Evolutionary conservation across 2,329 filamentous ascomycete genomes (phyloP).

Genomic region (Sporothrix humicola): DNA sequence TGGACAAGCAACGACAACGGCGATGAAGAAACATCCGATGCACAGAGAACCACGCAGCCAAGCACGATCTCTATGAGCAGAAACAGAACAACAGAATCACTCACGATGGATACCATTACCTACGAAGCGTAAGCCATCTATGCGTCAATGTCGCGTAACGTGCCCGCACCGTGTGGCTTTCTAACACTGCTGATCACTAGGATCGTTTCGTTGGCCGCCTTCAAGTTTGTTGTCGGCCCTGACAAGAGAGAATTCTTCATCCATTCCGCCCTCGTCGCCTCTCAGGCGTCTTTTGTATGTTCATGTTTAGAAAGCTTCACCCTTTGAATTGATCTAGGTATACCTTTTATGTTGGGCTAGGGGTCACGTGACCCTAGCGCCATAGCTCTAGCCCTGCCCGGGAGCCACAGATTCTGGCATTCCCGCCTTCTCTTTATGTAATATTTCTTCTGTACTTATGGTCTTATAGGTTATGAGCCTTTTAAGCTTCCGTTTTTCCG

Average conservation of each 20-base stretch:
- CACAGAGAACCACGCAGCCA: neutral
- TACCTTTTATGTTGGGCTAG: no score
- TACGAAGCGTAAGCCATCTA: neutral
- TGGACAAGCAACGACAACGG: no score
- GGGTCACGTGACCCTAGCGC: no score
- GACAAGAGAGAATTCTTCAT: neutral
- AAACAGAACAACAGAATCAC: neutral
- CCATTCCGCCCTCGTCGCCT: neutral
- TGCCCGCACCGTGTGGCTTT: neutral
- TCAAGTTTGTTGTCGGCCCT: neutral
- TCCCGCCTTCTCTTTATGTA: no score
- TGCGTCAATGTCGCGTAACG: neutral
- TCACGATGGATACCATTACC: neutral
- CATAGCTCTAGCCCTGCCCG: no score
- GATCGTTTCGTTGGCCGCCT: neutral
- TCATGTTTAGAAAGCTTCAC: no score
- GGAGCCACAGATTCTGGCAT: no score
- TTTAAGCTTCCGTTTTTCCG: no score
- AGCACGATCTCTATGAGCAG: neutral
- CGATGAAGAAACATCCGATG: no score
- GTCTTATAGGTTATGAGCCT: no score
- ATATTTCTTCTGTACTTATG: no score
- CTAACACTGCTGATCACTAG: neutral
- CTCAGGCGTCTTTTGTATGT: neutral
- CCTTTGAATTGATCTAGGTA: no score